phyloP scores from a whole-genome alignment of 148 eudicot species.

The Rhododendron henanense region DNA sequence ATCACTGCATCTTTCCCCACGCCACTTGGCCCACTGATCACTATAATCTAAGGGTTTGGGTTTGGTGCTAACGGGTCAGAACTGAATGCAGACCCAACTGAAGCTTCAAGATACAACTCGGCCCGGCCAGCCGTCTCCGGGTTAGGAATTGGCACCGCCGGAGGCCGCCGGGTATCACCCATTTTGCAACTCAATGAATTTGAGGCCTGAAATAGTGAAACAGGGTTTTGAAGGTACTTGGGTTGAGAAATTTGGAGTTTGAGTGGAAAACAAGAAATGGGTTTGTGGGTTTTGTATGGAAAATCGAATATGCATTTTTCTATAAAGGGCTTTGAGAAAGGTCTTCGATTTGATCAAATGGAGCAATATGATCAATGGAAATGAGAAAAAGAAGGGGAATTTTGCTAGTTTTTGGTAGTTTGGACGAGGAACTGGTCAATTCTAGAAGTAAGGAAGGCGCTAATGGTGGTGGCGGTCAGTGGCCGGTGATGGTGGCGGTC shows the following conservation, averaged over 20 bases:
- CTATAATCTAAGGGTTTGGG: conserved; percentile 69
- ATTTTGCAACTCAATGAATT: conserved; percentile 25
- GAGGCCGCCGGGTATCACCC: conserved; percentile 51
- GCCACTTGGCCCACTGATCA: conserved; percentile 92
- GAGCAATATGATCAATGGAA: too few relatives aligned
- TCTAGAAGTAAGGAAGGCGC: too few relatives aligned
- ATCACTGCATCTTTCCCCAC: conserved; percentile 93
- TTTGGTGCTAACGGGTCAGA: conserved; percentile 50
- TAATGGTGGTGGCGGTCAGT: too few relatives aligned
- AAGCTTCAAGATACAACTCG: conserved; percentile 64
- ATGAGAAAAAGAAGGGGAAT: too few relatives aligned
- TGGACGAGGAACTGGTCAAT: too few relatives aligned
- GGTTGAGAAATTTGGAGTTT: conserved; percentile 13
- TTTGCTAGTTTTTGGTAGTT: too few relatives aligned
- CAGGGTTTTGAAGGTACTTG: conserved; percentile 24
- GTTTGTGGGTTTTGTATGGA: conserved; percentile 16
- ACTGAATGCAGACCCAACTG: conserved; percentile 66
- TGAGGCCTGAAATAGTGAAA: conserved; percentile 4
- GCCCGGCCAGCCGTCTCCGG: conserved; percentile 41
- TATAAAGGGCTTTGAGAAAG: too few relatives aligned
- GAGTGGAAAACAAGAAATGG: conserved; percentile 25
- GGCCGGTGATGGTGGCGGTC: too few relatives aligned
- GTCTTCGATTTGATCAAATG: too few relatives aligned
- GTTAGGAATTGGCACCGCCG: conserved; percentile 48
- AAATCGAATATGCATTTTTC: not conserved